Evolutionary conservation across 106 monocot genomes (phyloP).

Genomic region (Allium cepa): DNA sequence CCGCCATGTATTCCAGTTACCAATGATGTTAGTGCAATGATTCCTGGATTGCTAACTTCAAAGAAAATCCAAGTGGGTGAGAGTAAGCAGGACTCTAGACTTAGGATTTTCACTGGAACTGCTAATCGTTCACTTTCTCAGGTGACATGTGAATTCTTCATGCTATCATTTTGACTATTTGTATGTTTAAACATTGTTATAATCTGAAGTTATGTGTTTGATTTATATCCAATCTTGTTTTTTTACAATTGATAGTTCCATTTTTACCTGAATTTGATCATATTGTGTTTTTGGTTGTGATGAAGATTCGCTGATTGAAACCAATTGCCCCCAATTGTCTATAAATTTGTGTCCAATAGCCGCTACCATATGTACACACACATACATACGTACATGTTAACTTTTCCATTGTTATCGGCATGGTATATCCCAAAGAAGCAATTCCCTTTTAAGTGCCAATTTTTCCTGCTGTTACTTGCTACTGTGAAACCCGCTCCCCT

Average conservation of each 20-base stretch:
- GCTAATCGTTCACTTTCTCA: constrained; percentile 69
- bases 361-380: too few species aligned
- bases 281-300: neutral
- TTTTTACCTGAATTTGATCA: neutral
- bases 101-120: constrained; percentile 73
- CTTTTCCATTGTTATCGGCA: too few species aligned
- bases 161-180: neutral
- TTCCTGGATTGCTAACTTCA: constrained; percentile 21
- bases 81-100: constrained; percentile 19
- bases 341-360: too few species aligned
- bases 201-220: neutral
- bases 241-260: neutral
- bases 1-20: constrained; percentile 28
- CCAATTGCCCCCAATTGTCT: too few species aligned
- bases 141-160: constrained; percentile 13
- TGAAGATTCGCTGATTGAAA: neutral
- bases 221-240: neutral
- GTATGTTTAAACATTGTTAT: neutral
- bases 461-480: too few species aligned
- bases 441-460: too few species aligned
- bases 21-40: constrained; percentile 14
- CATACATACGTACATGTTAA: too few species aligned
- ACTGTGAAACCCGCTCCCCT: too few species aligned
- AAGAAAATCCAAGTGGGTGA: constrained; percentile 5
- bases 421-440: too few species aligned